Conservation (phyloP, 2,329 filamentous ascomycete genomes). For the Apiospora hydei region DNA sequence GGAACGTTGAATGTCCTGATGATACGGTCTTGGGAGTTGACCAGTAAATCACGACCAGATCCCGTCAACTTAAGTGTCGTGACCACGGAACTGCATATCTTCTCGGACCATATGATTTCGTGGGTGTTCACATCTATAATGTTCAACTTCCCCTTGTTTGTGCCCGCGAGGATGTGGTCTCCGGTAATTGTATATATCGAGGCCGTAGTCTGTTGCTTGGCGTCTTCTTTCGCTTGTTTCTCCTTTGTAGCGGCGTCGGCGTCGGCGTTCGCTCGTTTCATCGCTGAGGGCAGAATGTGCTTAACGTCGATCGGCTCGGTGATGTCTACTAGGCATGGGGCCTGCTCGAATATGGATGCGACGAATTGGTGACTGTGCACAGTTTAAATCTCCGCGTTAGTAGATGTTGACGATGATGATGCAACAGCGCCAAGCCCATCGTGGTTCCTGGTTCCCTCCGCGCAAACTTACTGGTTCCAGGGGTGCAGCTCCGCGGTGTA, state of each 20-base stretch:
- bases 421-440: neutral
- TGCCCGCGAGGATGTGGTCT: constrained; percentile 89
- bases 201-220: constrained; percentile 93
- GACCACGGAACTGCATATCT: constrained; percentile 86
- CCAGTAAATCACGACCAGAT: constrained; percentile 85
- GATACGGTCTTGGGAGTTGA: constrained; percentile 94
- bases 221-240: constrained; percentile 89
- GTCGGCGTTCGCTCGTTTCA: constrained; percentile 75
- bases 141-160: constrained; percentile 95
- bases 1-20: constrained; percentile 93
- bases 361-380: constrained; percentile 77
- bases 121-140: constrained; percentile 85
- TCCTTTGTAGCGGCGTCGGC: constrained; percentile 75
- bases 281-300: constrained; percentile 80
- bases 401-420: neutral
- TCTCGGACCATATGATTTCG: constrained; percentile 87
- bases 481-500: constrained; percentile 97
- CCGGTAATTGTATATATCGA: constrained; percentile 87
- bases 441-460: neutral
- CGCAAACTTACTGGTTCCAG: constrained; percentile 75
- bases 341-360: constrained; percentile 91
- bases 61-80: constrained; percentile 84
- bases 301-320: constrained; percentile 74
- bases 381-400: neutral
- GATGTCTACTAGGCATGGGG: constrained; percentile 87